Conservation (phyloP, 306 rosid species). For the Sindora glabra region DNA sequence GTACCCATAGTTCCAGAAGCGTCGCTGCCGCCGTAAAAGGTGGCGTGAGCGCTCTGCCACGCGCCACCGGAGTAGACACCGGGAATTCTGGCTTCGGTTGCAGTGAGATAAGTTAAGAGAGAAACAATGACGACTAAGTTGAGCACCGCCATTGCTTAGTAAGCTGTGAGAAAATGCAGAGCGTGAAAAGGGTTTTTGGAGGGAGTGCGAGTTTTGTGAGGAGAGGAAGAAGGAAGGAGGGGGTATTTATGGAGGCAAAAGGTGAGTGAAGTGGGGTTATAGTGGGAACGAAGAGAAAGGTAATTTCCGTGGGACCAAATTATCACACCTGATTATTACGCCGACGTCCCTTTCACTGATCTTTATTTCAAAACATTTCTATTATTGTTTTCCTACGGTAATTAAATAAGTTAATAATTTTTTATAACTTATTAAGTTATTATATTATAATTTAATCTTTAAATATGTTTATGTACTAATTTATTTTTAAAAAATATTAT, state of each 20-base stretch:
- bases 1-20: slow-evolving; percentile 72
- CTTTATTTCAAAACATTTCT: neutral
- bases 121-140: slow-evolving; percentile 4
- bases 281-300: neutral
- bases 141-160: slow-evolving; percentile 23
- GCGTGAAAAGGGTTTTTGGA: neutral
- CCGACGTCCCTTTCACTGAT: neutral
- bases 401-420: no score
- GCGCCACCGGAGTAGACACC: slow-evolving; percentile 32
- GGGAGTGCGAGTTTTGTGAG: neutral
- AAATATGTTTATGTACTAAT: no score
- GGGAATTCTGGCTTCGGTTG: slow-evolving; percentile 20
- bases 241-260: slow-evolving; percentile 34
- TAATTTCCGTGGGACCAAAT: slow-evolving; percentile 3
- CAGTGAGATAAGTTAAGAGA: slow-evolving; percentile 3
- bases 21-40: slow-evolving; percentile 58
- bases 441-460: no score
- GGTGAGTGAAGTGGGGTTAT: neutral
- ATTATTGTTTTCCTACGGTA: no score
- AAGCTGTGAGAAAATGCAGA: neutral
- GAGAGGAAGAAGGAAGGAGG: slow-evolving; percentile 5
- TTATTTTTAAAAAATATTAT: no score
- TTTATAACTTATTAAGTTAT: no score
- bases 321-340: slow-evolving; percentile 23
- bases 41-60: slow-evolving; percentile 60